Evolutionary conservation across 2,329 filamentous ascomycete species (phyloP).

Genomic region (Coniochaeta sp.): DNA sequence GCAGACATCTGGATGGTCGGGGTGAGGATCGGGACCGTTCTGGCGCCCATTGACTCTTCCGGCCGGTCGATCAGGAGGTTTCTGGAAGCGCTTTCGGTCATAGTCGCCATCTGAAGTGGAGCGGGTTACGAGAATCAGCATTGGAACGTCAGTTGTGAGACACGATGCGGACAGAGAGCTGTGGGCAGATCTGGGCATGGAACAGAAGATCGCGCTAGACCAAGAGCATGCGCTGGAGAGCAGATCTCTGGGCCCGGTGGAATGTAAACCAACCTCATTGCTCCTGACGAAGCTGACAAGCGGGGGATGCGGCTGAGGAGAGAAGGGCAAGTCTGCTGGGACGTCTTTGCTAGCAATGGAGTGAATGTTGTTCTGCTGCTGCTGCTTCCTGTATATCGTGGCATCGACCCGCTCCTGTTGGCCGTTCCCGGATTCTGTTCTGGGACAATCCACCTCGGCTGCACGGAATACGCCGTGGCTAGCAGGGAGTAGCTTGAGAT

Average conservation of each 20-base stretch:
- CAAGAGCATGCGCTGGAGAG: not conserved
- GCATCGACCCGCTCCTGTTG: not conserved
- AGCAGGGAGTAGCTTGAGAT: not conserved
- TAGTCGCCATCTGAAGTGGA: slow-evolving; percentile 43
- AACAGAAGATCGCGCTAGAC: not conserved
- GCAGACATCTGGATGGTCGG: slow-evolving; percentile 52
- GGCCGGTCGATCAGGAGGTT: slow-evolving; percentile 31
- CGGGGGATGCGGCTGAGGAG: not conserved
- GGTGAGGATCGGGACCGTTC: slow-evolving; percentile 49
- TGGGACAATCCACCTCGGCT: not conserved
- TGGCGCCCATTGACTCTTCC: slow-evolving; percentile 39
- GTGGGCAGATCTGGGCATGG: not conserved
- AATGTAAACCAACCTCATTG: slow-evolving; percentile 4
- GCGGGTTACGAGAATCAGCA: not conserved
- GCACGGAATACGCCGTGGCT: not conserved
- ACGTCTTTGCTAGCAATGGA: not conserved
- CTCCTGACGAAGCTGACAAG: not conserved
- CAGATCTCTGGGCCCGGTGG: not conserved
- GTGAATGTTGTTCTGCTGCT: not conserved
- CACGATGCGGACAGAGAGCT: not conserved
- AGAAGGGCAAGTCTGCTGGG: not conserved
- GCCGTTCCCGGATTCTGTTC: slow-evolving; percentile 2
- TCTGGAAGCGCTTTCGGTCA: slow-evolving; percentile 41
- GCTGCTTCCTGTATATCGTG: slow-evolving; percentile 2
- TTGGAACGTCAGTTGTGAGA: slow-evolving; percentile 3